Evolutionary conservation across 2,329 filamentous ascomycete genomes (phyloP).

Genomic region (Aspergillus sp.): DNA sequence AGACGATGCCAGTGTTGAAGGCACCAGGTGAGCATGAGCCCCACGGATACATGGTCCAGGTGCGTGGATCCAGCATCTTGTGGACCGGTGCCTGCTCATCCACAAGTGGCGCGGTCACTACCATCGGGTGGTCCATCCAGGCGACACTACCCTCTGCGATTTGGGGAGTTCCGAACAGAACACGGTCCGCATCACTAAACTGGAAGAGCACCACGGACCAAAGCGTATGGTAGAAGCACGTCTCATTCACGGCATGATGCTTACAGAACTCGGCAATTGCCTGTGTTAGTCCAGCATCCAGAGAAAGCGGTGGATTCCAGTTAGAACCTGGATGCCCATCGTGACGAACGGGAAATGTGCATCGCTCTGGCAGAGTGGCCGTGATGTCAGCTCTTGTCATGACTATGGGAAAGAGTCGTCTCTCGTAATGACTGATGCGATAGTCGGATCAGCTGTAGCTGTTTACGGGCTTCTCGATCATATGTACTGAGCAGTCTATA

Average conservation of each 20-base stretch:
- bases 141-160: not conserved
- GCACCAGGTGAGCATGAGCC: not conserved
- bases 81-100: not conserved
- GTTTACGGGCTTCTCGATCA: no score
- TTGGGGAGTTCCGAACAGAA: not conserved
- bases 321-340: not conserved
- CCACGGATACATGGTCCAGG: not conserved
- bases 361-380: not conserved
- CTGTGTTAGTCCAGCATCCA: not conserved
- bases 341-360: not conserved
- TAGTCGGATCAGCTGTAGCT: no score
- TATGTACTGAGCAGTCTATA: no score
- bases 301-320: not conserved
- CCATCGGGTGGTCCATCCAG: not conserved
- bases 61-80: not conserved
- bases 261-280: not conserved
- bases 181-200: not conserved
- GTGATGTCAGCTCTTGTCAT: not conserved
- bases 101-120: not conserved
- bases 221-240: not conserved
- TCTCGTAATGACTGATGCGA: no score
- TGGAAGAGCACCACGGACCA: not conserved
- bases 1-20: not conserved
- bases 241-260: not conserved
- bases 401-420: not conserved